Evolutionary conservation across 768 basidiomycete species (phyloP), one percentile per base, ranked within the genome.

Genomic region (Clitopilus passeckerianus): DNA sequence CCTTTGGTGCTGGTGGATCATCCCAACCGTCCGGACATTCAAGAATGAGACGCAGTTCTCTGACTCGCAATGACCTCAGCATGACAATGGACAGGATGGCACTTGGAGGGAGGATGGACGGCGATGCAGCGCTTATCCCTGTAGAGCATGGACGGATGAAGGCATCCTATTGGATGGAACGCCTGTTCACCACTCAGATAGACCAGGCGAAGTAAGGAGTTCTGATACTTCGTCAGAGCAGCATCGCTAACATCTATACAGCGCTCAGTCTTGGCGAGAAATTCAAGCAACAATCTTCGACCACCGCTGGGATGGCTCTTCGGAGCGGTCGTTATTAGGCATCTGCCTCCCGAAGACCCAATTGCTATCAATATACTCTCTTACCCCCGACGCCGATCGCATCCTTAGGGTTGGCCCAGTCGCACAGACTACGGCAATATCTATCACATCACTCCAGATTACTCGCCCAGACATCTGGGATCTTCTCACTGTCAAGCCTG

Each of bases 151-250:
- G 82, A 5, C 78, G 85, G 60, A 87, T 90, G 84, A 84, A 83
- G 56, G 81, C 88, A 1, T 77, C 85, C 0, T 89, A 84, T 66
- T 93, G 91, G 90, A 82, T 87, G 71, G 84, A 91, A 63, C 78
- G 72, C 55, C 62, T 93, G 15, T 70, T 77, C 57, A 75, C 79
- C 14, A 77, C 80, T 57, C 74, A 80, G n/a, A 74, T 85, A 16
- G 63, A 76, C 0, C 68, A 72, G 53, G 66, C 66, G 46, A 80
- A 83, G 91, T 91, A 67, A 74, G 84, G 65, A 2, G 6, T 70
- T 56, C 24, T 23, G 59, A 14, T 61, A 14, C 20, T 62, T 20
- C 35, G 30, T 35, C 56, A 20, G 27, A 30, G 27, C 27, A 30
- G 27, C 27, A 24, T 50, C 27, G 24, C 56, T 53, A 60, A 54